Conservation (phyloP, 2,329 filamentous ascomycete genomes). For the Lizonia empirigonia region DNA sequence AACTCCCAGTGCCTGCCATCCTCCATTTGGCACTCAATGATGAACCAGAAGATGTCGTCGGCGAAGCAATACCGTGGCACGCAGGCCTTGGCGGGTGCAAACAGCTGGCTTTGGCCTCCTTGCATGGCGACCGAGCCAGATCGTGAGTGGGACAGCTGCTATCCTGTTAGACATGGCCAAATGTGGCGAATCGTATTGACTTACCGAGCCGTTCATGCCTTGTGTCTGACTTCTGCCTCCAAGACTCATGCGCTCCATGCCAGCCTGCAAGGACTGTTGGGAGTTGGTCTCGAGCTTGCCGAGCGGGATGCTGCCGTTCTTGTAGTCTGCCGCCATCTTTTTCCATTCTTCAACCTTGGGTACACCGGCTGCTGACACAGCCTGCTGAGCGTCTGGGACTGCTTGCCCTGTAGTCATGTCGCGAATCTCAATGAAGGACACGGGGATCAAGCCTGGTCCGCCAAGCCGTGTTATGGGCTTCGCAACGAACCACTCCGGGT, state of each 20-base stretch:
- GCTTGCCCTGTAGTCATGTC: slow-evolving; percentile 89
- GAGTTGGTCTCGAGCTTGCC: slow-evolving; percentile 76
- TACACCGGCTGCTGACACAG: slow-evolving; percentile 85
- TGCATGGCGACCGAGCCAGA: slow-evolving; percentile 45
- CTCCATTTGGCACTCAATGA: slow-evolving; percentile 88
- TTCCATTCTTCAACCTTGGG: slow-evolving; percentile 99
- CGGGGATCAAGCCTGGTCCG: slow-evolving; percentile 91
- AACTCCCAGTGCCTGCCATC: slow-evolving; percentile 93
- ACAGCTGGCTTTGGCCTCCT: slow-evolving; percentile 56
- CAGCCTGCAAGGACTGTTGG: slow-evolving; percentile 59
- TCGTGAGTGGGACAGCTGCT: slow-evolving; percentile 41
- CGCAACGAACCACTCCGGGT: slow-evolving; percentile 98
- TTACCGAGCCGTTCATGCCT: slow-evolving; percentile 39
- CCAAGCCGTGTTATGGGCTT: slow-evolving; percentile 98
- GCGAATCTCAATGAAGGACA: slow-evolving; percentile 94
- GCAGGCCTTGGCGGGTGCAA: slow-evolving; percentile 78
- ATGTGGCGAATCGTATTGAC: slow-evolving; percentile 14
- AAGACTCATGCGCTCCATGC: slow-evolving; percentile 79
- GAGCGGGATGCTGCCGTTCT: slow-evolving; percentile 96
- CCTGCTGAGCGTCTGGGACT: slow-evolving; percentile 80
- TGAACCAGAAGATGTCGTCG: slow-evolving; percentile 98
- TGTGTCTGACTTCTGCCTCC: slow-evolving; percentile 48
- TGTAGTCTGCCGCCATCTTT: slow-evolving; percentile 98
- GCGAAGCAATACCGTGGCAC: slow-evolving; percentile 95
- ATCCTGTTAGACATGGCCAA: slow-evolving; percentile 14